Evolutionary conservation across 768 basidiomycete genomes (phyloP).

Genomic region (Pisolithus microcarpus): DNA sequence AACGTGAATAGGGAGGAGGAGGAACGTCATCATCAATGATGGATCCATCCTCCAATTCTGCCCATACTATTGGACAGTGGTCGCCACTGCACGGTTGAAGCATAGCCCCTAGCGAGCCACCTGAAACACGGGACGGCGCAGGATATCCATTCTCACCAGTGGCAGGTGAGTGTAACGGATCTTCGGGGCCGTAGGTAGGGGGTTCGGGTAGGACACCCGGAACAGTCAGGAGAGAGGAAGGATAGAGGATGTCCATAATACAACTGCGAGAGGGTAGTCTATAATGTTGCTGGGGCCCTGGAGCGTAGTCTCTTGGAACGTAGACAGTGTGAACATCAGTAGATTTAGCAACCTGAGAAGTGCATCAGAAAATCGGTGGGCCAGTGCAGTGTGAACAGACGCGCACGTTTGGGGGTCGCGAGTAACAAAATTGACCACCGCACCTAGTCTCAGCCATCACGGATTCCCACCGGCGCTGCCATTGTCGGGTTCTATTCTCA

Average conservation of each 20-base stretch:
- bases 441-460: conserved; percentile 8
- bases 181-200: conserved; percentile 13
- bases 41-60: not conserved
- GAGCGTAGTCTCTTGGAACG: not conserved
- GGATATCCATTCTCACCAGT: not conserved
- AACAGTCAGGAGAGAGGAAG: conserved; percentile 12
- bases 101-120: too few relatives aligned
- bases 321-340: not conserved
- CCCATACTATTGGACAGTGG: too few relatives aligned
- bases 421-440: conserved; percentile 4
- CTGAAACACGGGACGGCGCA: not conserved
- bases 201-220: conserved; percentile 9
- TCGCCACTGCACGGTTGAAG: too few relatives aligned
- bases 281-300: not conserved
- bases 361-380: conserved; percentile 4
- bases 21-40: conserved; percentile 6
- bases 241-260: conserved; percentile 23
- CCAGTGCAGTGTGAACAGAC: too few relatives aligned
- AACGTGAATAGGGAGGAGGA: conserved; percentile 22
- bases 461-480: conserved; percentile 7
- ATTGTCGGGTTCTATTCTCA: not conserved
- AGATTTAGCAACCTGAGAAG: conserved; percentile 4
- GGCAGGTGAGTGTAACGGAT: not conserved
- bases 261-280: conserved; percentile 15
- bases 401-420: conserved; percentile 5